phyloP scores from a whole-genome alignment of 495 filamentous ascomycete species.

The Choiromyces venosus region DNA sequence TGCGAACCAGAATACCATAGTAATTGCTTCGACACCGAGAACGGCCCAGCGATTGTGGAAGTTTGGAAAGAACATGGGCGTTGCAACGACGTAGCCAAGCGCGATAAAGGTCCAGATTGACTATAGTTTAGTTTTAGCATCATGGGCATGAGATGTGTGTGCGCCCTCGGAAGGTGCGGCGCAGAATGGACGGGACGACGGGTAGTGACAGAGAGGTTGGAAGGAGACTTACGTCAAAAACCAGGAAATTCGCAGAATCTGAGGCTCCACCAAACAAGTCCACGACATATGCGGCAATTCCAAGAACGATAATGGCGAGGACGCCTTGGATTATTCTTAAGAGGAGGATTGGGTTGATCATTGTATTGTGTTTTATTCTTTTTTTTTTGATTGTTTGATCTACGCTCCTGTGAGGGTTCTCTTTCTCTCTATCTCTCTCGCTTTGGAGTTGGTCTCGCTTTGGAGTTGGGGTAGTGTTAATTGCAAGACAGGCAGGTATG shows the following conservation, averaged over 20 bases:
- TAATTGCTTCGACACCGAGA: slow-evolving; percentile 38
- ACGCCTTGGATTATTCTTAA: slow-evolving; percentile 35
- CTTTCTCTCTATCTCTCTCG: neutral
- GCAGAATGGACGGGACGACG: slow-evolving; percentile 9
- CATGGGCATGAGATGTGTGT: slow-evolving; percentile 10
- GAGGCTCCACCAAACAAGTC: neutral
- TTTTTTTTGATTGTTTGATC: neutral
- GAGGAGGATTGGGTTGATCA: slow-evolving; percentile 39
- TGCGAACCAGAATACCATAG: slow-evolving; percentile 42
- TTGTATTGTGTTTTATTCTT: slow-evolving; percentile 14
- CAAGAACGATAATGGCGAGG: slow-evolving; percentile 38
- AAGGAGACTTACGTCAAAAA: slow-evolving; percentile 34
- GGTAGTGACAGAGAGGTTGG: neutral
- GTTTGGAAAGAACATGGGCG: slow-evolving; percentile 41
- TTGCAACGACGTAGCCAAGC: slow-evolving; percentile 37
- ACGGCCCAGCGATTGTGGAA: slow-evolving; percentile 42
- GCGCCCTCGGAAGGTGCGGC: neutral
- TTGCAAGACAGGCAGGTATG: neutral
- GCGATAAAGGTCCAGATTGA: slow-evolving; percentile 40
- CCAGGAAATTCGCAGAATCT: slow-evolving; percentile 35
- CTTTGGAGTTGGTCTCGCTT: neutral
- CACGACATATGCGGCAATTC: slow-evolving; percentile 38
- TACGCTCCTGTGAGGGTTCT: neutral
- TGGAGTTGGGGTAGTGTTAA: neutral
- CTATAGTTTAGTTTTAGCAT: slow-evolving; percentile 19